A percentile compares a stretch with the other conserved stretches of the same genome.
These are phyloP conservation scores for Ogataea methanolica DNA, from an alignment of 805 yeast species.

Conservation along the genomic window DNA sequence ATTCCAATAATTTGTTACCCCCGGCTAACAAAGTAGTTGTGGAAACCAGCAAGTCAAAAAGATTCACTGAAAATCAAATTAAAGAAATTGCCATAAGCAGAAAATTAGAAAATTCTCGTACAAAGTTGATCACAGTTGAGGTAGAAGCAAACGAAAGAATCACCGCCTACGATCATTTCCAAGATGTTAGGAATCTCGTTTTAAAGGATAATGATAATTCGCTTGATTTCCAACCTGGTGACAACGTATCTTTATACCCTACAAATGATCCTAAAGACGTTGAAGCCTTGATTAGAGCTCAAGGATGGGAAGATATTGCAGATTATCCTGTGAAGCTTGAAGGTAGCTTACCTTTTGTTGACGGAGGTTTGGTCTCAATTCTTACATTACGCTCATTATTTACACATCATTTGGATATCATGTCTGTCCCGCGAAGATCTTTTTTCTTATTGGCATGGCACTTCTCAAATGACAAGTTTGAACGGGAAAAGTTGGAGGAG, in stretches of 20 bases:
- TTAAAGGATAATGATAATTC: conserved; percentile 31
- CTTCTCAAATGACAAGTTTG: conserved; percentile 72
- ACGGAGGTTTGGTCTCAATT: conserved; percentile 58
- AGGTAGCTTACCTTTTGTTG: conserved; percentile 35
- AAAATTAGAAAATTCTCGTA: conserved; percentile 2
- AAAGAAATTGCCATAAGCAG: conserved; percentile 29
- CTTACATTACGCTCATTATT: conserved; percentile 70
- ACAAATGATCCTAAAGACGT: conserved; percentile 63
- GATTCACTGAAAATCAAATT: conserved; percentile 25
- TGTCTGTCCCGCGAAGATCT: conserved; percentile 76
- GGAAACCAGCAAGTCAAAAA: conserved; percentile 25
- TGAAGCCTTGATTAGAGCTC: conserved; percentile 56
- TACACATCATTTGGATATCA: conserved; percentile 77
- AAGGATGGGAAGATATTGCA: conserved; percentile 70
- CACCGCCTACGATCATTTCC: conserved; percentile 74
- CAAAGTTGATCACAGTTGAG: conserved; percentile 34
- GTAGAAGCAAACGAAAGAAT: conserved; percentile 53
- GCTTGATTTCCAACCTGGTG: conserved; percentile 65
- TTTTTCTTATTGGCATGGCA: conserved; percentile 74
- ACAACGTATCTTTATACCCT: conserved; percentile 74
- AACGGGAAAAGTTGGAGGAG: conserved; percentile 69
- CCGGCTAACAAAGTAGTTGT: conserved; percentile 32
- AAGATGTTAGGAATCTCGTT: conserved; percentile 72
- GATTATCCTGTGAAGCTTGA: conserved; percentile 48
- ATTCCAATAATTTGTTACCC: conserved; percentile 33